Conservation (phyloP, 805 yeast genomes). For the Hanseniaspora jakobsenii region DNA sequence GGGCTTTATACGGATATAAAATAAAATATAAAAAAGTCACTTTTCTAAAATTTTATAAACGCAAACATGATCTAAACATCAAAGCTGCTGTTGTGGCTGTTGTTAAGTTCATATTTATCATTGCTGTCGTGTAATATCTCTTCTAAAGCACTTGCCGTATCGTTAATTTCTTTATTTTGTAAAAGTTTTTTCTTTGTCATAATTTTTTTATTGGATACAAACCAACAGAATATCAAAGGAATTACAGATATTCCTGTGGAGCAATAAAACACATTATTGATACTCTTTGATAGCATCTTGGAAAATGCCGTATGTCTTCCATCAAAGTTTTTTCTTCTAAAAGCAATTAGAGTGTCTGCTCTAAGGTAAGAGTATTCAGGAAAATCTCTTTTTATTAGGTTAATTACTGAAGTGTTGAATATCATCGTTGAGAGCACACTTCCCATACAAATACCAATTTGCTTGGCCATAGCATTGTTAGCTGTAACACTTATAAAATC, state of each 20-base stretch:
- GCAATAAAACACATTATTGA: conserved; percentile 22
- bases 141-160: neutral
- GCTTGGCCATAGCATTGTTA: conserved; percentile 21
- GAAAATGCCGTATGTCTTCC: conserved; percentile 20
- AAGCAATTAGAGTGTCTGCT: conserved; percentile 19
- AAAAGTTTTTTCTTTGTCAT: conserved; percentile 3
- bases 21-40: neutral
- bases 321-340: conserved; percentile 21
- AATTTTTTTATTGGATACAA: conserved; percentile 19
- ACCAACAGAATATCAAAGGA: conserved; percentile 19
- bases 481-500: conserved; percentile 23
- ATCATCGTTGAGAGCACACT: conserved; percentile 23
- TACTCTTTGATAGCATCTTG: conserved; percentile 18
- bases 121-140: neutral
- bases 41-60: too few species aligned
- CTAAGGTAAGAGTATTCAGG: conserved; percentile 15
- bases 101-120: neutral
- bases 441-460: conserved; percentile 22
- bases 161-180: neutral
- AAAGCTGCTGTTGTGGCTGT: too few species aligned
- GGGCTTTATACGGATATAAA: too few species aligned
- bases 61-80: too few species aligned
- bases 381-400: conserved; percentile 15
- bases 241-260: conserved; percentile 19
- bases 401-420: conserved; percentile 21